Conservation (phyloP, 768 basidiomycete genomes). For the Mycena belliarum region DNA sequence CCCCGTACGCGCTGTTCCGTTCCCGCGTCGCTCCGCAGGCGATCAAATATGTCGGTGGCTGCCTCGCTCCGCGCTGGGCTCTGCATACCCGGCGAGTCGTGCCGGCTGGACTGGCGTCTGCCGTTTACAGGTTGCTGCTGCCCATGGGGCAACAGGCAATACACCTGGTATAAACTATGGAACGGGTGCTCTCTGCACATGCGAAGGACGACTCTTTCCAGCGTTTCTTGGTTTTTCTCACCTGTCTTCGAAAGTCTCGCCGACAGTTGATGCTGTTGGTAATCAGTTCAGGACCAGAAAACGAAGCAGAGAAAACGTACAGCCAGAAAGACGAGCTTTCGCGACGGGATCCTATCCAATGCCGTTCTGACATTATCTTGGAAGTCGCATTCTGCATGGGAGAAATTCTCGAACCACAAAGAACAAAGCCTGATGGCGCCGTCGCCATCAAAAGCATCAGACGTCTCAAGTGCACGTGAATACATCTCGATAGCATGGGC, state of each 20-base stretch:
- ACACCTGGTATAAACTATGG: slow-evolving; percentile 89
- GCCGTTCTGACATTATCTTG: slow-evolving; percentile 42
- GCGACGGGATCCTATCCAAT: slow-evolving; percentile 68
- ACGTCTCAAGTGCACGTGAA: slow-evolving; percentile 67
- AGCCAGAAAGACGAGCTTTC: slow-evolving; percentile 88
- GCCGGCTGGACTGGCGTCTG: slow-evolving; percentile 50
- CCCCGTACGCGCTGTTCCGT: slow-evolving; percentile 44
- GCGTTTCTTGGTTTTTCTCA: slow-evolving; percentile 50
- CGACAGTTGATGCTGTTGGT: slow-evolving; percentile 75
- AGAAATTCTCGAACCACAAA: slow-evolving; percentile 90
- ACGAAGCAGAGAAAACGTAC: slow-evolving; percentile 30
- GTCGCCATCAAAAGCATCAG: slow-evolving; percentile 75
- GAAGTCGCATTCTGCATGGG: slow-evolving; percentile 50
- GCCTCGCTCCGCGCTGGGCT: slow-evolving; percentile 59
- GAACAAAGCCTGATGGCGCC: slow-evolving; percentile 82
- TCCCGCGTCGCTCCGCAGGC: slow-evolving; percentile 44
- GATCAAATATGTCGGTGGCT: slow-evolving; percentile 61
- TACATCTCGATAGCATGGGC: slow-evolving; percentile 83
- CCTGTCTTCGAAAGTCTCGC: slow-evolving; percentile 70
- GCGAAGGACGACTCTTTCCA: slow-evolving; percentile 65
- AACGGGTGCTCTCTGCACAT: slow-evolving; percentile 93
- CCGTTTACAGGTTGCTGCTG: slow-evolving; percentile 8
- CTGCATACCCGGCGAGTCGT: slow-evolving; percentile 29
- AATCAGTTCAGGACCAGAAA: neutral
- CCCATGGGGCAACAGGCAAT: slow-evolving; percentile 57